A percentile compares a stretch with the other conserved stretches of the same genome.
phyloP scores from a whole-genome alignment of 768 basidiomycete genomes.

The Postia placenta region DNA sequence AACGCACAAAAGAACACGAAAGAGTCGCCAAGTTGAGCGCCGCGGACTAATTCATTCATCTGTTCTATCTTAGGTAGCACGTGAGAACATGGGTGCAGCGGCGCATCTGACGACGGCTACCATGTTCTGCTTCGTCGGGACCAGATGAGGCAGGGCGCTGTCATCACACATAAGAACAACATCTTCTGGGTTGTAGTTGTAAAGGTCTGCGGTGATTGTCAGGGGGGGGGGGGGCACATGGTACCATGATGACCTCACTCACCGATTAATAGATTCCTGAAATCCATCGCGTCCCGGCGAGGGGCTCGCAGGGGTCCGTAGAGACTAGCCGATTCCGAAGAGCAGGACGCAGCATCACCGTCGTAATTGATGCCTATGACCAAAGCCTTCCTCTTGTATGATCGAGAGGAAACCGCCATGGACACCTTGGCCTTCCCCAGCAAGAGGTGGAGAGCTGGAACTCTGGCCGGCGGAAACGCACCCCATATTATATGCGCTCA shows the following conservation, averaged over 20 bases:
- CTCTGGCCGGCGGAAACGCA: too few species aligned
- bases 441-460: too few species aligned
- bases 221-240: neutral
- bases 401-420: too few species aligned
- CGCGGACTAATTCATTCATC: slow-evolving; percentile 9
- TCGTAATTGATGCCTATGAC: slow-evolving; percentile 16
- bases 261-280: slow-evolving; percentile 8
- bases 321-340: too few species aligned
- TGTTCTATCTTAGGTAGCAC: neutral
- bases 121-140: slow-evolving; percentile 1
- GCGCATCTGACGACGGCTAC: neutral
- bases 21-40: slow-evolving; percentile 6
- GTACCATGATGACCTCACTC: neutral
- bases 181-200: slow-evolving; percentile 8
- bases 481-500: too few species aligned
- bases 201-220: slow-evolving; percentile 10
- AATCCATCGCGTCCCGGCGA: slow-evolving; percentile 9
- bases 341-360: neutral
- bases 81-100: too few species aligned
- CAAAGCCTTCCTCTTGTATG: slow-evolving; percentile 8
- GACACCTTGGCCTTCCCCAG: too few species aligned
- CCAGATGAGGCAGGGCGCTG: neutral
- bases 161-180: slow-evolving; percentile 9
- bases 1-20: slow-evolving; percentile 16
- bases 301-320: slow-evolving; percentile 3